Base-by-base conservation (phyloP, 2,329 filamentous ascomycete species). In the Pestalotiopsis sp. region DNA sequence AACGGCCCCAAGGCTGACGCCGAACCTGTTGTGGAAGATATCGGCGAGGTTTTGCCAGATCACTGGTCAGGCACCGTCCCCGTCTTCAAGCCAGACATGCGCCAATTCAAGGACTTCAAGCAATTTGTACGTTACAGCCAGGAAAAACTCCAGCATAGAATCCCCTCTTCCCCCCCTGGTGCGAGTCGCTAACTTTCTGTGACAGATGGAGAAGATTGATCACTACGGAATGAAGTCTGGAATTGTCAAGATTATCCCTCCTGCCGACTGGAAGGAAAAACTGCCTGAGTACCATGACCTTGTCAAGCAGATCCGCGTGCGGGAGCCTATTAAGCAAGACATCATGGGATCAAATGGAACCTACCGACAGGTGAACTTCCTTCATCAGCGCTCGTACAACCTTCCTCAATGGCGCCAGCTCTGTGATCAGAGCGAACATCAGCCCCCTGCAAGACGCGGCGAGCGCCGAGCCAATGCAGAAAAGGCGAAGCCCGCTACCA, bases 271-370 rank as follows among this genome's bases (percentile, higher is more conserved):
- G 96, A 96, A 89, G 80, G 89, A 95, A 72, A 86, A 90, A 31
- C 90, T 96, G 49, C 93, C 93, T 17, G 85, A 88, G 49, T 88
- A 98, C 71, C 91, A 96, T 76, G 92, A 98, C 75, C 87, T 94
- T 64, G 88, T 99, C 72, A 98, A 98, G 82, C 91, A 92, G 71
- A 93, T 99, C 79, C 92, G 91, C 77, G 95, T 99, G 76, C 95
- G 95, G 81, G 97, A 99, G 73, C 96, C 96, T 3, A 98, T 99
- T 79, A 97, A 94, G 77, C 96, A 99, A 80, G 96, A 99, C 76
- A 99, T 99, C 75, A 95, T 97, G 86, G 96, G 96, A 57, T 94
- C 93, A 65, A 94, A 95, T 77, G 97, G 96, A 68, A 97, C 93
- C 68, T 99, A 98, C 79, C 95, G 95, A 45, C 96, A 99, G 80